These are phyloP conservation scores for Saprolegnia parasitica DNA, from an alignment of 352 stramenopile species.

Conservation along the genomic window DNA sequence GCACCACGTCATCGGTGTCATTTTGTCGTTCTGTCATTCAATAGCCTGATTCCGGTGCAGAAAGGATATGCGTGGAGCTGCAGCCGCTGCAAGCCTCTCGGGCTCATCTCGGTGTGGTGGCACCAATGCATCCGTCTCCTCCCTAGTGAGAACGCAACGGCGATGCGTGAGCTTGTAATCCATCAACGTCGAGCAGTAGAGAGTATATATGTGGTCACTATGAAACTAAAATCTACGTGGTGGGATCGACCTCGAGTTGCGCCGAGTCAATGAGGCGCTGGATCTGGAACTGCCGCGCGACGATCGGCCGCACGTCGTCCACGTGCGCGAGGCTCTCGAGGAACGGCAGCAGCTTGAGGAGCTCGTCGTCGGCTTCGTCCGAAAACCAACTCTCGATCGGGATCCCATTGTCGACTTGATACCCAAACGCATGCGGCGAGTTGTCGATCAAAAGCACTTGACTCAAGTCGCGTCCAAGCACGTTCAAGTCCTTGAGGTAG, in stretches of 20 bases:
- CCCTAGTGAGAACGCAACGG: no score
- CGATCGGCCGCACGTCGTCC: constrained; percentile 85
- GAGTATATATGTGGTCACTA: no score
- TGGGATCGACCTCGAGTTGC: background rate
- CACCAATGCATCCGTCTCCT: no score
- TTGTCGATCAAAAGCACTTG: constrained; percentile 96
- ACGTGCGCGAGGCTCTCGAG: constrained; percentile 84
- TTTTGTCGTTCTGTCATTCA: no score
- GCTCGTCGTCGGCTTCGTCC: constrained; percentile 92
- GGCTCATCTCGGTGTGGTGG: no score
- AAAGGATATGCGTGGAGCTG: no score
- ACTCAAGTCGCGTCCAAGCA: constrained; percentile 90
- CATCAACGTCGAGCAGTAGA: no score
- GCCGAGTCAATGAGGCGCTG: constrained; percentile 81
- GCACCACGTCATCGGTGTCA: no score
- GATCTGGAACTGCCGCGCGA: constrained; percentile 89
- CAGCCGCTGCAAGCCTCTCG: no score
- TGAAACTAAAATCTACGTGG: no score
- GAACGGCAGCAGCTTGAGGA: constrained; percentile 95
- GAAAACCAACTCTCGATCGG: constrained; percentile 99
- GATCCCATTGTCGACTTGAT: constrained; percentile 98
- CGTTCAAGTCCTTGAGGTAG: constrained; percentile 98
- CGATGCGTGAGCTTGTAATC: no score
- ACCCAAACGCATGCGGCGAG: constrained; percentile 96
- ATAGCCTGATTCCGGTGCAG: no score